A percentile compares a stretch with the other conserved stretches of the same genome.
phyloP scores from a whole-genome alignment of 305 asterid species.

The Fraxinus sp. region DNA sequence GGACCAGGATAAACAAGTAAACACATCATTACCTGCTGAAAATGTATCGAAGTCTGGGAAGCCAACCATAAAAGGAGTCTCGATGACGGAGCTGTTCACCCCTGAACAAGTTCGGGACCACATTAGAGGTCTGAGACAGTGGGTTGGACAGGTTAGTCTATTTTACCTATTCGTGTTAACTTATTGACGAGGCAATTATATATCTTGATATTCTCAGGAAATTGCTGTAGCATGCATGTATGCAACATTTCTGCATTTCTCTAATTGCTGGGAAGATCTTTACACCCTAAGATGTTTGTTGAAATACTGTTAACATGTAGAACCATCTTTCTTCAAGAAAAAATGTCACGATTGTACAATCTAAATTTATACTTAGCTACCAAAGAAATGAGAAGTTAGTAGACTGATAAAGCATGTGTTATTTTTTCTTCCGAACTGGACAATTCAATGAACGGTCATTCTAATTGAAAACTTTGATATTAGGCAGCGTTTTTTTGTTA shows the following conservation, averaged over 20 bases:
- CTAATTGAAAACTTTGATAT: not conserved
- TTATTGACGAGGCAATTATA: slow-evolving; percentile 7
- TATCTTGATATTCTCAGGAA: slow-evolving; percentile 8
- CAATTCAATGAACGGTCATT: not conserved
- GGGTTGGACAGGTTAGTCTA: slow-evolving; percentile 96
- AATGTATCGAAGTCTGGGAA: slow-evolving; percentile 80
- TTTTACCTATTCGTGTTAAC: slow-evolving; percentile 6
- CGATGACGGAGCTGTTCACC: slow-evolving; percentile 91
- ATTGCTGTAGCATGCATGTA: not conserved
- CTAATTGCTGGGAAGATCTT: slow-evolving; percentile 9
- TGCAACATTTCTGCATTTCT: slow-evolving; percentile 5
- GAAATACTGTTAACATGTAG: not conserved
- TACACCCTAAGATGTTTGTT: not conserved
- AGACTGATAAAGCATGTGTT: not conserved
- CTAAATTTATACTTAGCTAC: not conserved
- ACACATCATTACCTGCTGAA: slow-evolving; percentile 49
- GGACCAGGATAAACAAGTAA: slow-evolving; percentile 56
- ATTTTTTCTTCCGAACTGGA: not conserved
- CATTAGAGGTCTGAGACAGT: slow-evolving; percentile 85
- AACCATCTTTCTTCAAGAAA: not conserved
- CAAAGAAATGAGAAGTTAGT: not conserved
- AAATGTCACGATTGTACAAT: not conserved
- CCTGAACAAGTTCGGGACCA: slow-evolving; percentile 89
- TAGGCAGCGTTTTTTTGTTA: not conserved
- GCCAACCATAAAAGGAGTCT: slow-evolving; percentile 89